Evolutionary conservation across 2,329 filamentous ascomycete genomes (phyloP), one percentile per base, ranked within the genome.

Genomic region (Emydomyces testavorans): DNA sequence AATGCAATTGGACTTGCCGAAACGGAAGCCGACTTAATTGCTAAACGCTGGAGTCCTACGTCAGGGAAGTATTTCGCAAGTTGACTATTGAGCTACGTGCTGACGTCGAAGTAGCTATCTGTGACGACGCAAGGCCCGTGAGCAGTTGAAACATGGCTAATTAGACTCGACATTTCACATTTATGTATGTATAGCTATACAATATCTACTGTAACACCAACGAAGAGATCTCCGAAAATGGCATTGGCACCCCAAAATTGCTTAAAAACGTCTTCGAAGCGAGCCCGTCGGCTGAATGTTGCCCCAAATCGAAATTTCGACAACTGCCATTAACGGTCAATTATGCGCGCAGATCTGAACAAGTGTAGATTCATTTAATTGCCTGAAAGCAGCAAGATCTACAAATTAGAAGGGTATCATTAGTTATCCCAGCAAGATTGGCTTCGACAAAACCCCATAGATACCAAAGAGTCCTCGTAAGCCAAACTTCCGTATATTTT

Each of bases 121-220:
- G 6, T 28, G 26, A 6, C 26, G 26, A 28, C 6, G 26, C n/a
- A n/a, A n/a, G n/a, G n/a, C n/a, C n/a, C n/a, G n/a, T n/a, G n/a
- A 31, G 37, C 21, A 23, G 29, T 6, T 10, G 21, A 34, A 40
- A 26, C 42, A 31, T 60, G 53, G 60, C 60, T 41, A 50, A 34
- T 34, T 34, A 34, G 31, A 34, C 45, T 31, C 4, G n/a, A 29
- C 11, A 29, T n/a, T n/a, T n/a, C n/a, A n/a, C n/a, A n/a, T n/a
- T n/a, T n/a, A n/a, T n/a, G n/a, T 18, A 39, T 34, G 34, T 38
- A 49, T n/a, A n/a, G n/a, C 35, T 38, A 49, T 44, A 38, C 18
- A 8, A 28, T 31, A 39, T 39, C 20, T 13, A 42, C 16, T 43
- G 40, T 43, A 43, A 34, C 8, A 32, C 24, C 15, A 43, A 34